Evolutionary conservation across 2,329 filamentous ascomycete species (phyloP).

Genomic region (Sclerotinia glacialis): DNA sequence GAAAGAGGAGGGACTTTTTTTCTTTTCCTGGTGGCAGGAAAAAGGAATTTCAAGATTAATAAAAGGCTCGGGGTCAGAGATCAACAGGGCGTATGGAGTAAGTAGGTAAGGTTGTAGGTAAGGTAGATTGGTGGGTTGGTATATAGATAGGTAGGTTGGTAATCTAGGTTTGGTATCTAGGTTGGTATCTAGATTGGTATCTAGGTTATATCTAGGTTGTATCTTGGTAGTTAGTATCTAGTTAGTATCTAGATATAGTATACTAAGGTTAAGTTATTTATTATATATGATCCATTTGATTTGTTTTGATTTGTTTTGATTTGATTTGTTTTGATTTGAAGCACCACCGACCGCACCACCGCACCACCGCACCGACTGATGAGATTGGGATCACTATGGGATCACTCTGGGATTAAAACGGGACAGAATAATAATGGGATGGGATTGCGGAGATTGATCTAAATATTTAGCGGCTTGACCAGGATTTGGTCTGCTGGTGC

Average conservation of each 20-base stretch:
- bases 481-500: background rate
- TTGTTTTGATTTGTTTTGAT: too few relatives aligned
- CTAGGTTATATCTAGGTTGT: too few relatives aligned
- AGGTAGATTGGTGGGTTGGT: background rate
- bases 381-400: background rate
- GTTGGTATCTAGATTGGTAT: too few relatives aligned
- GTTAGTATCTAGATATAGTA: too few relatives aligned
- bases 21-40: constrained; percentile 16
- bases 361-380: too few relatives aligned
- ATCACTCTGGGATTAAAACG: background rate
- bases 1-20: background rate
- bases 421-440: background rate
- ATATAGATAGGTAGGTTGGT: too few relatives aligned
- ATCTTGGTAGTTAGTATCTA: too few relatives aligned
- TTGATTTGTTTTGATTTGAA: background rate
- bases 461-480: constrained; percentile 4
- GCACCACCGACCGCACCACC: too few relatives aligned
- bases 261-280: too few relatives aligned
- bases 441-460: constrained; percentile 8
- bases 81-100: background rate
- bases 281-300: too few relatives aligned
- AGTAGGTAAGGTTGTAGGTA: background rate
- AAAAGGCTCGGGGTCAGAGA: constrained; percentile 2
- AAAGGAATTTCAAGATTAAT: background rate
- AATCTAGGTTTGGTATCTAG: too few relatives aligned